Evolutionary conservation across 345 rosid species (phyloP).

Genomic region (Syzygium aromaticum): DNA sequence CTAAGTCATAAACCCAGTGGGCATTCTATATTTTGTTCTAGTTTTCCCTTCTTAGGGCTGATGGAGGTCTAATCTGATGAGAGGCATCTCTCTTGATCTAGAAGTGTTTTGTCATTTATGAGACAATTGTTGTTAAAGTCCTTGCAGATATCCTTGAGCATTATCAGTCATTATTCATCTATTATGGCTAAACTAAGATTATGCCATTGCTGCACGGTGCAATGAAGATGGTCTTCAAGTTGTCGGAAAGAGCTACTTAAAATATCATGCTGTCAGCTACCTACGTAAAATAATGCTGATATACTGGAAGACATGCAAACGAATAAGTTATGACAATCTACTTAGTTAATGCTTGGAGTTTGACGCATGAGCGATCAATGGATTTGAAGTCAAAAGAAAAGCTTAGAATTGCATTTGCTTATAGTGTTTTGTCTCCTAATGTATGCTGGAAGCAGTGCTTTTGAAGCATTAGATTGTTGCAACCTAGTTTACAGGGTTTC

Average conservation of each 20-base stretch:
- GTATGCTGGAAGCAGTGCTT: neutral
- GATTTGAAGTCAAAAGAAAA: neutral
- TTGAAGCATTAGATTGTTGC: neutral
- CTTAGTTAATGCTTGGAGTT: neutral
- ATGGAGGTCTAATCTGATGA: neutral
- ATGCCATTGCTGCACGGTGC: neutral
- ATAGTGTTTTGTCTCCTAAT: neutral
- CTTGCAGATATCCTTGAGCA: neutral
- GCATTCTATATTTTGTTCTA: neutral
- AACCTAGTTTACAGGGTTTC: neutral
- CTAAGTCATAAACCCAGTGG: neutral
- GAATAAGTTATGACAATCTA: neutral
- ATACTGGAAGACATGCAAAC: neutral
- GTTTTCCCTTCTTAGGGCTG: neutral
- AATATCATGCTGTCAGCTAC: neutral
- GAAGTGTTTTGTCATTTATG: neutral
- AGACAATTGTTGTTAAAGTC: neutral
- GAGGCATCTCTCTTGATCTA: neutral
- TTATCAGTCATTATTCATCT: neutral
- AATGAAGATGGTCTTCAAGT: neutral
- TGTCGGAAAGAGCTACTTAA: neutral
- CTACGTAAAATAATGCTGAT: neutral
- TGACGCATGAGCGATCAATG: neutral
- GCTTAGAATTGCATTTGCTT: neutral
- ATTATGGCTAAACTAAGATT: neutral